A percentile compares a stretch with the other conserved stretches of the same genome.
Evolutionary conservation across 1,139 yeast genomes (phyloP).

Genomic region (Geotrichum klebahnii): DNA sequence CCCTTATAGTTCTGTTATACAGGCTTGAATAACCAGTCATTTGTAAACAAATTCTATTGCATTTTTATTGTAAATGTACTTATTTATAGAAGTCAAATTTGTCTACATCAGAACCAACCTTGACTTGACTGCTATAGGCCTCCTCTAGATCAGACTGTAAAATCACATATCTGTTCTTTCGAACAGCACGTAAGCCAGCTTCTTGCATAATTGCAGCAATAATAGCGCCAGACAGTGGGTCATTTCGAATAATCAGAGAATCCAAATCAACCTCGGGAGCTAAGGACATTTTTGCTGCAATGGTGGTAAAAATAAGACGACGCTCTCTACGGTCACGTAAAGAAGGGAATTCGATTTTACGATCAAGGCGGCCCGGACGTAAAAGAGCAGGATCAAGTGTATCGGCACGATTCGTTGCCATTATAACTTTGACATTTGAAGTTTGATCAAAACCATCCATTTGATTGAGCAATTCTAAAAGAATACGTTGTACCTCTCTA

Average conservation of each 20-base stretch:
- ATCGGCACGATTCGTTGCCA: slow-evolving; percentile 99
- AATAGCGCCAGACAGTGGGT: slow-evolving; percentile 94
- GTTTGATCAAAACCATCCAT: slow-evolving; percentile 99
- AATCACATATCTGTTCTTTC: slow-evolving; percentile 95
- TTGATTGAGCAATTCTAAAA: slow-evolving; percentile 91
- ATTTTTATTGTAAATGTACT: not conserved
- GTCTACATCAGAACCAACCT: slow-evolving; percentile 91
- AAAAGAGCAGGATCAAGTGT: slow-evolving; percentile 95
- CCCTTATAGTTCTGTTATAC: slow-evolving; percentile 29
- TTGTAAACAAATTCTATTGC: too few species aligned
- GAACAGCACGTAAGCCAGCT: slow-evolving; percentile 96
- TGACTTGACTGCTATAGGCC: slow-evolving; percentile 94
- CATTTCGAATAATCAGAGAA: slow-evolving; percentile 89
- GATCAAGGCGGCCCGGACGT: slow-evolving; percentile 96
- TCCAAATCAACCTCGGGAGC: slow-evolving; percentile 98
- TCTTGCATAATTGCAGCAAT: slow-evolving; percentile 99
- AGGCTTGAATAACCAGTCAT: not conserved
- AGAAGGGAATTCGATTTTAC: slow-evolving; percentile 96
- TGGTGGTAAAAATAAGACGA: slow-evolving; percentile 89
- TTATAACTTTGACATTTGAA: slow-evolving; percentile 91
- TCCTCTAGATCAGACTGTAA: slow-evolving; percentile 94
- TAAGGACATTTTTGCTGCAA: slow-evolving; percentile 95
- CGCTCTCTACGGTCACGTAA: slow-evolving; percentile 96
- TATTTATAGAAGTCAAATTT: slow-evolving; percentile 96
- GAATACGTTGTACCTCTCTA: slow-evolving; percentile 96